Evolutionary conservation across 2,329 filamentous ascomycete species (phyloP), one percentile per base, ranked within the genome.

Genomic region (Fusarium veterinarium): DNA sequence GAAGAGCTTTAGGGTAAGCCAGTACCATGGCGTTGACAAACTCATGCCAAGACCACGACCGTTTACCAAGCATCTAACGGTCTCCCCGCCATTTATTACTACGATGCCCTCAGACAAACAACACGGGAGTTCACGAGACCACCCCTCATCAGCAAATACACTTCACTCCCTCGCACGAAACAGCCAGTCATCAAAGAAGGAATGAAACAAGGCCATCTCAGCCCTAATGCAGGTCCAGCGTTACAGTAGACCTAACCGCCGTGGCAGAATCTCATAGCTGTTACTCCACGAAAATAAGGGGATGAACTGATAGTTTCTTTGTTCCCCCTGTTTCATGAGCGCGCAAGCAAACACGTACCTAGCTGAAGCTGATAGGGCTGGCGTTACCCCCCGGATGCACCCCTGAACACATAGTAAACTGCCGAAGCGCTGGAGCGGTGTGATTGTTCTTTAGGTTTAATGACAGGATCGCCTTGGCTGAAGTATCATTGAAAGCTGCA

Each of bases 301-400:
- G 35, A 46, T 35, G 37, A 33, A 35, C 17, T 8, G 25, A 25
- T 55, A 28, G 19, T 44, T 60, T 46, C 60, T 65, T 64, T 69
- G 57, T 71, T 57, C 30, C 46, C 56, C 66, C 55, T 55, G 66
- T 71, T 65, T 73, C 70, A 71, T 58, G 38, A 25, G 28, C 37
- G 31, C 25, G 17, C 28, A 41, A 19, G 13, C 33, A 46, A 44
- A 66, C 64, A 71, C 57, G 53, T 68, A 60, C 48, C 53, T 51
- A 42, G 52, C 66, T 62, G 33, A 62, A 20, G 60, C 60, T 57
- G 51, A 51, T 33, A 69, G 38, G 66, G 63, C 44, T 41, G 30
- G 42, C 23, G 19, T 31, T 38, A 42, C 53, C 62, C 59, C 49
- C 69, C 49, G 53, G 31, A 20, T 67, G 37, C 52, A 46, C 35